A percentile compares a stretch with the other conserved stretches of the same genome.
Evolutionary conservation across 2,329 filamentous ascomycete species (phyloP).

Genomic region (Arthroderma uncinatum): DNA sequence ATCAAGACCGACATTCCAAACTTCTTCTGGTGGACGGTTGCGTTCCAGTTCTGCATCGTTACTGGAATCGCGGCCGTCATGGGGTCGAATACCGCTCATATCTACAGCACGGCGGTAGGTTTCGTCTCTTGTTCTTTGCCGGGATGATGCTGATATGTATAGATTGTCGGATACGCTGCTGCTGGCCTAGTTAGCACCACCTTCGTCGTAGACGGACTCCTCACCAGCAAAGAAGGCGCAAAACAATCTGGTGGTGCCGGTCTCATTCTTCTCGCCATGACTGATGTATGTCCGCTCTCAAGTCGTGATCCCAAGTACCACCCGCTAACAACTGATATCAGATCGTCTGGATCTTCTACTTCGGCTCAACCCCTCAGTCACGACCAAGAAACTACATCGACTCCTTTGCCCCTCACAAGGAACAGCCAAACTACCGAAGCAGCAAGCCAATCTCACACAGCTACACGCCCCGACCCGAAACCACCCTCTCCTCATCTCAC

Average conservation of each 20-base stretch:
- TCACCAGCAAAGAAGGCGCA: slow-evolving; percentile 61
- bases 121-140: background rate
- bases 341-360: slow-evolving; percentile 99
- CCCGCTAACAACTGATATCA: slow-evolving; percentile 31
- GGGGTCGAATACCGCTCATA: slow-evolving; percentile 70
- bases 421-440: slow-evolving; percentile 49
- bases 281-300: slow-evolving; percentile 54
- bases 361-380: slow-evolving; percentile 81
- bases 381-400: slow-evolving; percentile 84
- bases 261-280: slow-evolving; percentile 87
- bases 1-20: slow-evolving; percentile 55
- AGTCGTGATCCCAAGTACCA: background rate
- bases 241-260: slow-evolving; percentile 82
- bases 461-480: slow-evolving; percentile 65
- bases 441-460: slow-evolving; percentile 64
- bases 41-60: slow-evolving; percentile 77
- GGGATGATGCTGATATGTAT: slow-evolving; percentile 20
- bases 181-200: slow-evolving; percentile 76
- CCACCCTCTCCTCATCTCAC: slow-evolving; percentile 57
- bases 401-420: slow-evolving; percentile 89
- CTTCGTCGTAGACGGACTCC: slow-evolving; percentile 72
- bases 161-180: slow-evolving; percentile 74
- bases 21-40: slow-evolving; percentile 84
- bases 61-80: slow-evolving; percentile 69
- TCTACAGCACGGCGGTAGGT: slow-evolving; percentile 75